Evolutionary conservation across 768 basidiomycete genomes (phyloP).

Genomic region (Candolleomyces efflorescens): DNA sequence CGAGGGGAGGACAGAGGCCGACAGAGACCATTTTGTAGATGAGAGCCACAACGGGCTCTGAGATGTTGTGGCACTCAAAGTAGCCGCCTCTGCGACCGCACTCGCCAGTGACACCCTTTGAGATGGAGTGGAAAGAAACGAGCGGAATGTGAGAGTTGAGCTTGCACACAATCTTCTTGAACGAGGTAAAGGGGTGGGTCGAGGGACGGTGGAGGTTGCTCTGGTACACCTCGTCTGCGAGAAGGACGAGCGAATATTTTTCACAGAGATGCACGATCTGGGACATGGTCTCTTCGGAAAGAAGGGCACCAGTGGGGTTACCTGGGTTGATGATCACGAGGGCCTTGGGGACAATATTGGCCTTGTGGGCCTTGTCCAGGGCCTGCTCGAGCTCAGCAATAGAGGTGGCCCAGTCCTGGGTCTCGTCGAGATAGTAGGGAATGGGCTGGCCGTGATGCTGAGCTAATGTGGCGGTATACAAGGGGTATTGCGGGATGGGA

Average conservation of each 20-base stretch:
- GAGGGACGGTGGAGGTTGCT: constrained; percentile 72
- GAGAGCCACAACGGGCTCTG: constrained; percentile 71
- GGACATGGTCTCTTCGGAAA: constrained; percentile 67
- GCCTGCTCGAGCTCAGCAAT: constrained; percentile 60
- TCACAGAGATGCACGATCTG: constrained; percentile 83
- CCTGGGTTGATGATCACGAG: constrained; percentile 98
- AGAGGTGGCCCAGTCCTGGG: constrained; percentile 79
- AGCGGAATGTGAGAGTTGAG: constrained; percentile 74
- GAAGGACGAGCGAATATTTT: constrained; percentile 76
- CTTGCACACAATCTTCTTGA: constrained; percentile 81
- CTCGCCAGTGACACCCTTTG: constrained; percentile 94
- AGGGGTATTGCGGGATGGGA: constrained; percentile 97
- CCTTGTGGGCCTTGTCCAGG: constrained; percentile 57
- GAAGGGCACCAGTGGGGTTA: constrained; percentile 90
- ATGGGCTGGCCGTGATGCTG: constrained; percentile 76
- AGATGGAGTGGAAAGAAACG: constrained; percentile 96
- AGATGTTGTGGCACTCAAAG: constrained; percentile 87
- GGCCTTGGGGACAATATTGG: constrained; percentile 67
- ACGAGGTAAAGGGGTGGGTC: constrained; percentile 80
- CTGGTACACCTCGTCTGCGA: constrained; percentile 99
- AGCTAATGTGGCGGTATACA: constrained; percentile 94
- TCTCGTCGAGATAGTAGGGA: constrained; percentile 88
- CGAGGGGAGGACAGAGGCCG: constrained; percentile 81
- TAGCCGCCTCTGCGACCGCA: constrained; percentile 98
- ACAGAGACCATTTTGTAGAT: constrained; percentile 98